Evolutionary conservation across 345 rosid genomes (phyloP), one percentile per base, ranked within the genome.

Genomic region (Corchorus olitorius): DNA sequence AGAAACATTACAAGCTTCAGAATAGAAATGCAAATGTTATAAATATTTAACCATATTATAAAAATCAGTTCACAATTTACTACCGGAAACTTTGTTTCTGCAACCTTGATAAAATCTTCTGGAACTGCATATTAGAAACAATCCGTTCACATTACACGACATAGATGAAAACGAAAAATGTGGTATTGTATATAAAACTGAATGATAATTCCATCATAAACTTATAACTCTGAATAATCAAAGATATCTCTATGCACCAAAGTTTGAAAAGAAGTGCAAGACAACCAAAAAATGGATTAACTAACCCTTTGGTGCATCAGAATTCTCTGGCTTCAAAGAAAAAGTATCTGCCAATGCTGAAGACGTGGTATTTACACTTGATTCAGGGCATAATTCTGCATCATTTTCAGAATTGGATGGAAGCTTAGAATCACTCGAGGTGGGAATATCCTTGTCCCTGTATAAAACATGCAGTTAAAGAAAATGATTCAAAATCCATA

Each of bases 61-160:
- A 49, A 78, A 45, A 50, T 12, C 52, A 48, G 43, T 68, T 65
- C 53, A 22, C 8, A 65, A 61, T 37, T 27, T 33, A 82, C 35
- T 86, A 96, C 99, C 94, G 77, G 86, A 83, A 96, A 90, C 70
- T 87, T 91, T 53, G 94, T 69, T 80, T 92, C 94, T 69, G 93
- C 97, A 78, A 92, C 93, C 86, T 81, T 92, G 53, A 87, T 84
- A 80, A 82, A 90, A 76, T 81, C 81, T 77, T 87, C 83, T 33
- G 94, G 81, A 70, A 91, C 99, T 96, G 99, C 94, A 88, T 33
- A 82, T 59, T 70, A 89, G 73, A 81, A 77, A 81, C 60, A 76
- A 39, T 69, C 78, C 70, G 46, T 62, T 82, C 70, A 79, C 64
- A 74, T 70, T 43, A 67, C 27, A 83, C 72, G 33, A 22, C 10